A percentile compares a stretch with the other conserved stretches of the same genome.
Conservation (phyloP, 2,329 filamentous ascomycete species). For the Aureobasidium sp. region DNA sequence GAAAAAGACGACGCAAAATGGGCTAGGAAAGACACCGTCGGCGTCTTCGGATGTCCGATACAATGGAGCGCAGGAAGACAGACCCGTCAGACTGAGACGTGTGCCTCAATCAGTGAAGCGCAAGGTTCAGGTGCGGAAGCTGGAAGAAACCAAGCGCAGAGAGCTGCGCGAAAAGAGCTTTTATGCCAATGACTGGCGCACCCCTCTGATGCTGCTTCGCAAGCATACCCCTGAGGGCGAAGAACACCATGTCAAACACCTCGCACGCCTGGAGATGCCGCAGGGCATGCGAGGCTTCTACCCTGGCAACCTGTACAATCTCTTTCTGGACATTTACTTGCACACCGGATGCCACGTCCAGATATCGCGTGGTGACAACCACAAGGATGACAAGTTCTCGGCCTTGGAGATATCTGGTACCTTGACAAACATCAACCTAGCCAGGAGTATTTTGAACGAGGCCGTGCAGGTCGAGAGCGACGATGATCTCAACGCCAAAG, state of each 20-base stretch:
- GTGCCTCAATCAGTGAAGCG: background rate
- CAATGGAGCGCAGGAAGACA: background rate
- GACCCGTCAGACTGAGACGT: background rate
- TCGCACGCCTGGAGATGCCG: conserved; percentile 8
- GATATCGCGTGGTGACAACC: background rate
- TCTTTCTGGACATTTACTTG: conserved; percentile 12
- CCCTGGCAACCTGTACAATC: background rate
- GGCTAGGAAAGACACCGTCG: background rate
- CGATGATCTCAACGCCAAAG: background rate
- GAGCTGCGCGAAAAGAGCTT: background rate
- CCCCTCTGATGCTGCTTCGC: background rate
- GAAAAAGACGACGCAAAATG: background rate
- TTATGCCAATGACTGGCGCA: conserved; percentile 10
- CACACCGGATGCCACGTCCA: conserved; percentile 15
- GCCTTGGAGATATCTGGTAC: conserved; percentile 5
- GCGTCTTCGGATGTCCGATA: no score
- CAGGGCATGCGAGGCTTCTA: conserved; percentile 14
- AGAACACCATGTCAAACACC: conserved; percentile 10
- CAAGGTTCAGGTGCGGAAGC: background rate
- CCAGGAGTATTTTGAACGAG: conserved; percentile 1
- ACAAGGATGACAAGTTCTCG: background rate
- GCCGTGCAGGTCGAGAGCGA: background rate
- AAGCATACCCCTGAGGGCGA: background rate
- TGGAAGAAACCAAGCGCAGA: background rate
- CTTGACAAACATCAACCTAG: background rate